Base-by-base conservation (phyloP, 345 rosid genomes). In the Euphorbia pulcherrima region DNA sequence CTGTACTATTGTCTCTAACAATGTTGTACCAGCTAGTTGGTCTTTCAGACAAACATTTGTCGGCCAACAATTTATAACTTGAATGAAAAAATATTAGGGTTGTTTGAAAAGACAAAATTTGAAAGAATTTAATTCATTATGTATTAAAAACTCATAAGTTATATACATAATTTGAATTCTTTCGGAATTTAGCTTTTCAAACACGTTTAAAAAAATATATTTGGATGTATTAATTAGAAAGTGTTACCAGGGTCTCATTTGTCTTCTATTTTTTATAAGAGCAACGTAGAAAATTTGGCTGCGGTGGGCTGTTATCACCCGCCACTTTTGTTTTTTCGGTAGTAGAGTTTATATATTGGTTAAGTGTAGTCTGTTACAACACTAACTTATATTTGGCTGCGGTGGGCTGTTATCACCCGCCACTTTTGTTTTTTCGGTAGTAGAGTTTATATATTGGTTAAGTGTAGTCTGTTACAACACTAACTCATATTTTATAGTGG, bases 21-120 rank as follows among this genome's bases (percentile, higher is more conserved):
- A 66, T 29, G 71, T 60, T 40, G 76, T 44, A 5, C 71, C 71
- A 3, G 76, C 71, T 8, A 35, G 71, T 8, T 72, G 76, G 76
- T 47, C 65, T 28, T 72, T 72, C 10, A 71, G 76, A 11, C 76
- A 72, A 54, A 72, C 76, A 8, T 72, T 59, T 60, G 18, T 26
- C 9, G 76, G 76, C 23, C 53, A 4, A 24, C 76, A 72, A 35
- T 66, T 72, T 70, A 52, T 41, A 23, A 52, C 53, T 50, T 61
- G 2, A 58, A 9, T 55, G 8, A 8, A 30, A 30, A 29, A 11
- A 14, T 8, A 60, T n/a, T 20, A 52, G 23, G n/a, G n/a, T n/a
- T n/a, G n/a, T n/a, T n/a, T n/a, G n/a, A n/a, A n/a, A n/a, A n/a
- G n/a, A n/a, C n/a, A n/a, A n/a, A n/a, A n/a, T n/a, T n/a, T n/a